Conservation (phyloP, 805 yeast species). For the Candida odintsovae region DNA sequence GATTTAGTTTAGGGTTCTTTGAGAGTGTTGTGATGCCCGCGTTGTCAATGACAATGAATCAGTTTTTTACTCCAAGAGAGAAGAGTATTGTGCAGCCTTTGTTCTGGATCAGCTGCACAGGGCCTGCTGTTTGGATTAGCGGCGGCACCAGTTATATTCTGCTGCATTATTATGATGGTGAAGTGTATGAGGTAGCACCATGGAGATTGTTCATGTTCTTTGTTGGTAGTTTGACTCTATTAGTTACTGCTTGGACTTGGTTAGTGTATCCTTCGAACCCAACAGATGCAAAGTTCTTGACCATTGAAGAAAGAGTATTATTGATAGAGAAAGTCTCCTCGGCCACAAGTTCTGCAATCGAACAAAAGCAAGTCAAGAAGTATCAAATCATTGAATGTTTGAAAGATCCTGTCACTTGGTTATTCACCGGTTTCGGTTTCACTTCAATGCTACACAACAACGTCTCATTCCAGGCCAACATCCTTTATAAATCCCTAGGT, state of each 20-base stretch:
- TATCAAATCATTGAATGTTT: conserved; percentile 35
- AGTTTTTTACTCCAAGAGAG: conserved; percentile 42
- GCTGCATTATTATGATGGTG: conserved; percentile 25
- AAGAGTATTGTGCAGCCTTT: conserved; percentile 47
- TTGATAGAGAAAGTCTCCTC: conserved; percentile 31
- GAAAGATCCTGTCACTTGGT: conserved; percentile 33
- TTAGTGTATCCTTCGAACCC: conserved; percentile 45
- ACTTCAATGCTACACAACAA: conserved; percentile 40
- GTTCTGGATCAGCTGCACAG: conserved; percentile 40
- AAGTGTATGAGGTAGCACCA: conserved; percentile 20
- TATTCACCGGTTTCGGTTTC: conserved; percentile 20
- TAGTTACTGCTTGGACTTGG: conserved; percentile 21
- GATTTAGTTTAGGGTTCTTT: conserved; percentile 47
- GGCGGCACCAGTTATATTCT: not conserved
- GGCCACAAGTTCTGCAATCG: conserved; percentile 30
- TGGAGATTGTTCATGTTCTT: conserved; percentile 45
- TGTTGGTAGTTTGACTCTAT: conserved; percentile 39
- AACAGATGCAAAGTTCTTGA: conserved; percentile 33
- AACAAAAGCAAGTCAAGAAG: conserved; percentile 34
- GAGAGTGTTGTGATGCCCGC: conserved; percentile 40
- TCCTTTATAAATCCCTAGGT: conserved; percentile 40
- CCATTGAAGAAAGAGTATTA: conserved; percentile 35
- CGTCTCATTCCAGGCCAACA: conserved; percentile 52
- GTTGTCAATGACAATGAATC: conserved; percentile 41
- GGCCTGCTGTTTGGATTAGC: not conserved